These are phyloP conservation scores for Arachnomyces sp. DNA, from an alignment of 2,329 filamentous ascomycete genomes.

Conservation along the genomic window DNA sequence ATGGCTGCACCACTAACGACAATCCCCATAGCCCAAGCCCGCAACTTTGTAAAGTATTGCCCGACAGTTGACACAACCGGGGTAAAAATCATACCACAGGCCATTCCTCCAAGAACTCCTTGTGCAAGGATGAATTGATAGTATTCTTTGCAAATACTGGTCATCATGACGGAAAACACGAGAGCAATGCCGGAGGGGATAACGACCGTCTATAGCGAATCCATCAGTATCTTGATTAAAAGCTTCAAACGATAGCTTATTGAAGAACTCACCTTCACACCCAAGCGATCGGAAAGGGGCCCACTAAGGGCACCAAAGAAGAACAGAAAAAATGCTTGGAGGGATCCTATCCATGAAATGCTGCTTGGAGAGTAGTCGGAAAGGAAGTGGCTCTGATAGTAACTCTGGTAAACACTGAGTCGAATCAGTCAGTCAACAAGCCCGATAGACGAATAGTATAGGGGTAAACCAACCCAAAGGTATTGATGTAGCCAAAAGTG, in stretches of 20 bases:
- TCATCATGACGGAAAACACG: constrained; percentile 27
- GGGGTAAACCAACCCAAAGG: too few relatives aligned
- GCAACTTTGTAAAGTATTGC: constrained; percentile 43
- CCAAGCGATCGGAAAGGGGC: constrained; percentile 38
- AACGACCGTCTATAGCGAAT: constrained; percentile 2
- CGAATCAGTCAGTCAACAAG: constrained; percentile 41
- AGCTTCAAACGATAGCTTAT: constrained; percentile 49
- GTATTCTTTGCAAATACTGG: constrained; percentile 39
- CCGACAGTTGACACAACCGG: constrained; percentile 41
- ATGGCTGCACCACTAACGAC: constrained; percentile 42
- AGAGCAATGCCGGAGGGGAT: constrained; percentile 7
- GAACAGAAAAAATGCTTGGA: constrained; percentile 31
- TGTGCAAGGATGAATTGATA: constrained; percentile 46
- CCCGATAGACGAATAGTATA: constrained; percentile 31
- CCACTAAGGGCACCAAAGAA: constrained; percentile 28
- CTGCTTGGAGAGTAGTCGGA: constrained; percentile 21
- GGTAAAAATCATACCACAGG: constrained; percentile 36
- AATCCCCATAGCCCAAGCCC: constrained; percentile 43
- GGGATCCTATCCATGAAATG: constrained; percentile 40
- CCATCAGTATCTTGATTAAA: constrained; percentile 27
- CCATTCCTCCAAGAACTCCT: constrained; percentile 27
- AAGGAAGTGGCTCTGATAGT: constrained; percentile 35
- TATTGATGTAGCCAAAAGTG: too few relatives aligned
- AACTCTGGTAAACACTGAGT: constrained; percentile 35
- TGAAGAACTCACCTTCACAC: constrained; percentile 28